A percentile compares a stretch with the other conserved stretches of the same genome.
phyloP scores from a whole-genome alignment of 2,329 filamentous ascomycete genomes.

The Lizonia empirigonia region DNA sequence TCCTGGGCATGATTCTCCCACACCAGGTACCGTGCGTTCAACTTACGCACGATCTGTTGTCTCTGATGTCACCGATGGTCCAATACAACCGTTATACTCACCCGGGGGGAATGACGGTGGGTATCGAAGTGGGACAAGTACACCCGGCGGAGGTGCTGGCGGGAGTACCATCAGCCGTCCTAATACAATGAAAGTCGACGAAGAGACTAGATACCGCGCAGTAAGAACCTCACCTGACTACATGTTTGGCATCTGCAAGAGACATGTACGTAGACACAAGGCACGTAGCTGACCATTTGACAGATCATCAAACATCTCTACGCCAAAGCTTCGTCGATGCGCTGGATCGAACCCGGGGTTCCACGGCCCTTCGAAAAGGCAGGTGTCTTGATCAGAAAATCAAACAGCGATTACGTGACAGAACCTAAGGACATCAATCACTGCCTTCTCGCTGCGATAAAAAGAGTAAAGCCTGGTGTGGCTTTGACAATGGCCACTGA shows the following conservation, averaged over 20 bases:
- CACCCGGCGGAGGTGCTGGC: not conserved
- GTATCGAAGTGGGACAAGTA: not conserved
- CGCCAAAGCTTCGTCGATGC: conserved; percentile 31
- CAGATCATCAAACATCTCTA: conserved; percentile 40
- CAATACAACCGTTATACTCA: not conserved
- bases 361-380: conserved; percentile 44
- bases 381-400: conserved; percentile 73
- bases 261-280: not conserved
- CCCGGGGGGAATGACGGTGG: not conserved
- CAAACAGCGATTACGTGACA: conserved; percentile 69
- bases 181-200: not conserved
- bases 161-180: not conserved
- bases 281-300: not conserved
- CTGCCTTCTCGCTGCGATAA: conserved; percentile 51
- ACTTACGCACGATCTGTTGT: not conserved
- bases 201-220: not conserved
- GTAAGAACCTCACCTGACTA: not conserved
- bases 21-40: not conserved
- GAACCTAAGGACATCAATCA: conserved; percentile 50
- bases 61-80: not conserved
- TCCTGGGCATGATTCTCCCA: not conserved
- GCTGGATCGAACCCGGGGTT: conserved; percentile 27
- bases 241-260: not conserved
- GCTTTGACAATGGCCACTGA: conserved; percentile 58
- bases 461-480: conserved; percentile 54